Base-by-base conservation (phyloP, 2,329 filamentous ascomycete species). In the Stromatinia cepivora region DNA sequence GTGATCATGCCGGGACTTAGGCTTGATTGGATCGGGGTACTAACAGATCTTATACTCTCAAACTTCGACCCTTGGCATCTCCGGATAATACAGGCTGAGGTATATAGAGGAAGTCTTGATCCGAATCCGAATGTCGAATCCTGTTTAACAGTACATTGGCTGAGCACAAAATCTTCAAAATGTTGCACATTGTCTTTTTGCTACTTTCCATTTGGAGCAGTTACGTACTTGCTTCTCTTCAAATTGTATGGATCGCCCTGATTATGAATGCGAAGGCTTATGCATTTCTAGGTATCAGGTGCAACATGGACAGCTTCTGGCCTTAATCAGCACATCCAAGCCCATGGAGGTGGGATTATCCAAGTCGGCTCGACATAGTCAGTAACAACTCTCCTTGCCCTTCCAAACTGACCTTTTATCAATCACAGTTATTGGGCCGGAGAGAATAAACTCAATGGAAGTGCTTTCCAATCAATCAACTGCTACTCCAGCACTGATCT, bases 391-490 rank as follows among this genome's bases (percentile, higher is more conserved):
- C 22, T 22, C 9, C 22, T 20, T 52, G 15, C n/a, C 5, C 10
- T 28, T 28, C 4, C 2, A 63, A 25, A 28, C 46, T 52, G 39
- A 63, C 48, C 31, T 4, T 15, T 42, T 15, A 39, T 20, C 8
- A 20, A 28, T 39, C 22, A 9, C n/a, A 63, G 61, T 50, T 63
- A 63, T 52, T 84, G 88, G 79, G 85, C 91, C 46, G 90, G 90
- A 22, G 89, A 92, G 77, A 89, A 91, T 79, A 91, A 91, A 77
- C 85, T 86, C 1, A 79, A 85, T n/a, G 87, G 88, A 34, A 83
- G 81, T 0, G 79, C 81, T 0, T 91, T 91, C 77, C 84, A 87
- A 70, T 87, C 87, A 65, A 81, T 91, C 73, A 90, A 90, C 77
- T 91, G 89, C 79, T 91, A 91, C 77, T 86, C 85, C 0, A 89